Conservation (phyloP, 768 basidiomycete species). For the Xanthoconium stramineum region DNA sequence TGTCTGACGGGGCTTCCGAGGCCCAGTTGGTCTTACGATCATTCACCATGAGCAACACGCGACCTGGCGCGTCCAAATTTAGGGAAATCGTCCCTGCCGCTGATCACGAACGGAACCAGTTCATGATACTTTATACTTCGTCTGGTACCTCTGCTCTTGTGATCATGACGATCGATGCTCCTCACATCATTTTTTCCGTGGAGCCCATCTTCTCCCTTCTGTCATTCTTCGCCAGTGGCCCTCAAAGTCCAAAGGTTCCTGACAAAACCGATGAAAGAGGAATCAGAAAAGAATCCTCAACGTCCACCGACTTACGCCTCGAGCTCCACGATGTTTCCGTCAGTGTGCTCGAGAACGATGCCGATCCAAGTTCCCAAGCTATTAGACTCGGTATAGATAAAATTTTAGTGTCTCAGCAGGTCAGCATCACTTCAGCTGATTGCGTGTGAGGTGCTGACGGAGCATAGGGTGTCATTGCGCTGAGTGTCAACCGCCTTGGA, state of each 20-base stretch:
- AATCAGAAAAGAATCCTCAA: constrained; percentile 11
- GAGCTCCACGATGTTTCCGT: constrained; percentile 90
- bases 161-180: constrained; percentile 87
- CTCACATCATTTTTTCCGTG: constrained; percentile 86
- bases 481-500: constrained; percentile 78
- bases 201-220: constrained; percentile 89
- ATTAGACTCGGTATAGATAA: constrained; percentile 84
- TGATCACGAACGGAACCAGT: constrained; percentile 82
- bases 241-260: constrained; percentile 25
- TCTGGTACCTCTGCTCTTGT: constrained; percentile 68
- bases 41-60: constrained; percentile 87
- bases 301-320: constrained; percentile 61
- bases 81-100: constrained; percentile 94
- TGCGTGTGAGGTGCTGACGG: constrained; percentile 7
- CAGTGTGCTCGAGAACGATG: constrained; percentile 82
- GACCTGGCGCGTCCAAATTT: constrained; percentile 78
- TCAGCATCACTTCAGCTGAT: constrained; percentile 29
- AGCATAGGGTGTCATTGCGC: constrained; percentile 68
- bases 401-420: constrained; percentile 89
- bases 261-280: constrained; percentile 14
- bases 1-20: constrained; percentile 81
- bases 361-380: constrained; percentile 74
- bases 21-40: constrained; percentile 87
- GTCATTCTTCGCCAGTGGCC: constrained; percentile 73
- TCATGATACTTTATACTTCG: constrained; percentile 88